These are phyloP conservation scores for Cucumis hystrix DNA, from an alignment of 306 rosid species.

Conservation along the genomic window DNA sequence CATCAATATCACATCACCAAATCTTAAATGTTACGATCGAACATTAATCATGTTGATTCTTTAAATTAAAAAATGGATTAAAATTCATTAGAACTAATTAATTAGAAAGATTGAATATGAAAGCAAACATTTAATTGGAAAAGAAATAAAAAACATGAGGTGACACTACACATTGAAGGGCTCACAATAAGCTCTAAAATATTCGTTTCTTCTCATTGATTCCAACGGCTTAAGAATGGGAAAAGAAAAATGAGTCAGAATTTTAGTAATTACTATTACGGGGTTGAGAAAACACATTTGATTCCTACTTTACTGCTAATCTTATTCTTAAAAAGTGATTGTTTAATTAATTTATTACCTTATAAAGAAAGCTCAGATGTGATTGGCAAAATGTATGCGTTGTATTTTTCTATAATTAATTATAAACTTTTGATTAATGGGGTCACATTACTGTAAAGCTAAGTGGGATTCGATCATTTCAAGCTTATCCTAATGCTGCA, in stretches of 20 bases:
- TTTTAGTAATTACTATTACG: background rate
- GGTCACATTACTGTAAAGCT: background rate
- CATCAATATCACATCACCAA: background rate
- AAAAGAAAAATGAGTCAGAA: background rate
- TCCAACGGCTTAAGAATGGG: background rate
- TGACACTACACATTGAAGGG: constrained; percentile 3
- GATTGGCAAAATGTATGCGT: background rate
- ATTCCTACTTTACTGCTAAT: background rate
- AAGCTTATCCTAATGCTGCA: background rate
- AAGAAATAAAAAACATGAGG: background rate
- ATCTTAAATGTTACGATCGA: background rate
- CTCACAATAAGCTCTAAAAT: background rate
- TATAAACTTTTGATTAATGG: background rate
- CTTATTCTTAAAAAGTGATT: background rate
- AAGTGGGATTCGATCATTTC: background rate
- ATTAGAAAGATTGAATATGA: background rate
- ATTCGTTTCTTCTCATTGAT: background rate
- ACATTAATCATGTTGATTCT: background rate
- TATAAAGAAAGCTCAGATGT: background rate
- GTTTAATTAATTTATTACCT: background rate
- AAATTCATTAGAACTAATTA: background rate
- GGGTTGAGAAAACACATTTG: background rate
- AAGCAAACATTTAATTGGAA: background rate
- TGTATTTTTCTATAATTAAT: background rate
- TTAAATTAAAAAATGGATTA: background rate